Percentiles rank a stretch among this genome's conserved stretches.
Evolutionary conservation across 495 filamentous ascomycete genomes (phyloP).

Genomic region (Penicillium silybi): DNA sequence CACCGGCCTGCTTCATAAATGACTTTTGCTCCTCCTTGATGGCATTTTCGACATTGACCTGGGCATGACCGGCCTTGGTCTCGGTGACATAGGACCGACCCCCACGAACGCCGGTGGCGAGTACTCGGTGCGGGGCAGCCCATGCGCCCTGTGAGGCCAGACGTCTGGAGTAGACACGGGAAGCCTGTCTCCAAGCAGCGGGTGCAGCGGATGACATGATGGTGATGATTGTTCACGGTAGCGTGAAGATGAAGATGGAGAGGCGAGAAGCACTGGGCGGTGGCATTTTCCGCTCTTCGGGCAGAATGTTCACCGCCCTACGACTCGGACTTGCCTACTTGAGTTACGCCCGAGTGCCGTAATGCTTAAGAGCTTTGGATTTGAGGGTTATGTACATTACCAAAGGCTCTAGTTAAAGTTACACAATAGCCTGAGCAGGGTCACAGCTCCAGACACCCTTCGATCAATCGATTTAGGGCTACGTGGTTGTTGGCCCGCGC

Average conservation of each 20-base stretch:
- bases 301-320: too few species aligned
- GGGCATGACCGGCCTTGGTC: conserved; percentile 72
- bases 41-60: conserved; percentile 76
- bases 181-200: conserved; percentile 71
- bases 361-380: not conserved
- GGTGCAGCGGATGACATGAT: conserved; percentile 71
- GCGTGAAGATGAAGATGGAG: conserved; percentile 19
- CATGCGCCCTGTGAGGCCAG: conserved; percentile 47
- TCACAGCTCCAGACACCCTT: not conserved
- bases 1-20: conserved; percentile 68
- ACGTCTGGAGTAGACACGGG: conserved; percentile 60
- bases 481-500: not conserved
- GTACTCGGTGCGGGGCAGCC: conserved; percentile 40
- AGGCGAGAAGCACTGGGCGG: conserved; percentile 4
- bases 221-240: conserved; percentile 8
- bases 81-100: conserved; percentile 77
- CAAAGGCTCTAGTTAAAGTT: not conserved
- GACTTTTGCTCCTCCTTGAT: conserved; percentile 80
- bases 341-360: not conserved
- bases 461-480: not conserved
- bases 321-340: too few species aligned
- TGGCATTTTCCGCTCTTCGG: conserved; percentile 9
- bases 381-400: not conserved
- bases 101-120: conserved; percentile 25
- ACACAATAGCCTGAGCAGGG: not conserved